Base-by-base conservation (phyloP, 352 stramenopile genomes). In the Phytophthora europaea region DNA sequence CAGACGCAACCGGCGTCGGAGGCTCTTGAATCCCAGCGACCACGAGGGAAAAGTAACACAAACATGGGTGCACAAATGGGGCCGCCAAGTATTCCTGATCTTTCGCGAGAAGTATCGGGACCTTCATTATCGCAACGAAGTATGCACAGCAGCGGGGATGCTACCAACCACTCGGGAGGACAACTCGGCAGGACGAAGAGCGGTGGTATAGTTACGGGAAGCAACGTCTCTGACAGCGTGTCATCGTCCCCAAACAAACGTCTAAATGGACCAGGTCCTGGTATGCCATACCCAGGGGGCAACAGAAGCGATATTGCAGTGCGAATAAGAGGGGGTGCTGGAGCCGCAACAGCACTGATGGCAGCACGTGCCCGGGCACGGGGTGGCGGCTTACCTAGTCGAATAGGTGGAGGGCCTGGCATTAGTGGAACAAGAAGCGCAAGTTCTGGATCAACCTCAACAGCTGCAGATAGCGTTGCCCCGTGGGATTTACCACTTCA, bases 401-500 rank as follows among this genome's bases (percentile, higher is more conserved):
- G 87, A 26, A 65, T 83, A 18, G 81, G 88, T 18, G 15, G 53
- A 59, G 85, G 82, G 0, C 82, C 85, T 33, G 84, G 84, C 18
- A 43, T 84, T 18, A 53, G 77, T 62, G 63, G 54, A 65, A 33
- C 65, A 6, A 73, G 59, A 54, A 60, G 70, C 13, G 26, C 33
- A 58, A 74, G 50, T 36, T 47, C 78, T 70, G 58, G 31, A 18
- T 45, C 68, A 28, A 34, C 50, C 4, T 69, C 80, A 40, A 31
- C 71, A 51, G 38, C 45, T n/a, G 75, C 58, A 16, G 84, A 92
- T 2, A 82, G 59, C 3, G 78, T 95, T 28, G 88, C 88, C 20
- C 88, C 88, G 33, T 95, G 88, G 88, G 88, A 95, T 70, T 67
- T 95, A 6, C 88, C 88, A 6, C 73, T 95, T 4, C 62, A 47